Evolutionary conservation across 2,329 filamentous ascomycete genomes (phyloP), one percentile per base, ranked within the genome.

Genomic region (Trichocomaceae sp.): DNA sequence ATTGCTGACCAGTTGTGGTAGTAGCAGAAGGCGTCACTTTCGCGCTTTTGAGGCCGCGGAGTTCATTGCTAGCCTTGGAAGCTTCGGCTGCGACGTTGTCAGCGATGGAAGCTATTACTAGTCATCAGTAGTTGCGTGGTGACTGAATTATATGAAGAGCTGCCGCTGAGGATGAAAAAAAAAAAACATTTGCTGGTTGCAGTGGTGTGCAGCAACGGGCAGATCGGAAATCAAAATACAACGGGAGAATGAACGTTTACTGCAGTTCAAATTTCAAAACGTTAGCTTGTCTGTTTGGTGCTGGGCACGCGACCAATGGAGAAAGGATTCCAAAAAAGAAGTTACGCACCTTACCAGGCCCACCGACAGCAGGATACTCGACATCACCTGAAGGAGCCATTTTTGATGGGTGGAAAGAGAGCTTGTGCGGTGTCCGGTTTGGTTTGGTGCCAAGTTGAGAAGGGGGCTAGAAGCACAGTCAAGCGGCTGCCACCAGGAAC

Each of bases 1-100:
- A 72, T 59, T 80, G 77, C 68, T 85, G 83, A 60, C 81, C 81
- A 61, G 79, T 83, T 52, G 77, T 77, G 58, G 82, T 77, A 59
- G 77, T 77, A 62, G 77, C 73, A 45, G 78, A 74, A 20, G 81
- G 80, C 23, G 75, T 76, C 47, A 75, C 73, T 58, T 78, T 77
- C 19, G 54, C 31, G 64, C 76, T 75, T 59, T 79, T 80, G 57
- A 85, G 73, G 60, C 82, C 80, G 61, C 74, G 75, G 66, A 84
- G 79, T 69, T 84, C 82, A 59, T 75, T 73, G 62, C 73, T 72
- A 47, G 82, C 83, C 66, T 79, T 79, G 60, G 75, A 74, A 56
- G 75, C 74, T 69, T 84, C 77, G 57, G 76, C 74, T 67, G 79
- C 81, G 64, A 80, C 76, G 60, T 76, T 79, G 61, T 82, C 75